Evolutionary conservation across 176 grass and related monocot species (phyloP).

Genomic region (Triticum urartu): DNA sequence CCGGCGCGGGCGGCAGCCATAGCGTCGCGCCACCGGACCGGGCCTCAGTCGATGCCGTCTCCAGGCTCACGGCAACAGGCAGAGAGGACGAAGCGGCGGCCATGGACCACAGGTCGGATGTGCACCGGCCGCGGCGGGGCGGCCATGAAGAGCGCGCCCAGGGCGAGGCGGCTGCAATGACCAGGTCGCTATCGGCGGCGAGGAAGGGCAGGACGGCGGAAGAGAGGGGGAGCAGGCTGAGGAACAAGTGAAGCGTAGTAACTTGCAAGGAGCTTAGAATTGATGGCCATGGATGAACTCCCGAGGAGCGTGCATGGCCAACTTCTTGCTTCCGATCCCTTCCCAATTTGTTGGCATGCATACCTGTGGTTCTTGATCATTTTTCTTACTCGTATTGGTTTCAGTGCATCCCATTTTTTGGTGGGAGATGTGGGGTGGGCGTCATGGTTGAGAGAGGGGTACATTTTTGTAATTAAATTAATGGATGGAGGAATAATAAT

Average conservation of each 20-base stretch:
- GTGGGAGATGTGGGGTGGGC: slow-evolving; percentile 33
- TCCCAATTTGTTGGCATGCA: slow-evolving; percentile 33
- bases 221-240: slow-evolving; percentile 44
- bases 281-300: neutral
- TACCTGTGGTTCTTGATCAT: slow-evolving; percentile 39
- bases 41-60: slow-evolving; percentile 2
- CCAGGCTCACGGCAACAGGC: slow-evolving; percentile 19
- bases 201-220: slow-evolving; percentile 47
- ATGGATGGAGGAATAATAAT: slow-evolving; percentile 32
- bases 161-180: slow-evolving; percentile 19
- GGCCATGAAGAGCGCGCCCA: slow-evolving; percentile 11
- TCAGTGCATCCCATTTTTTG: slow-evolving; percentile 33
- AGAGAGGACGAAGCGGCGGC: slow-evolving; percentile 21
- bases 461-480: slow-evolving; percentile 56
- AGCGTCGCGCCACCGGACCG: neutral
- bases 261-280: neutral
- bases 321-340: slow-evolving; percentile 3
- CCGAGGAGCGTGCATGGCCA: neutral
- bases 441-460: slow-evolving; percentile 10
- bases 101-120: slow-evolving; percentile 32
- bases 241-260: slow-evolving; percentile 29
- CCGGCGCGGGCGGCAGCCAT: slow-evolving; percentile 29
- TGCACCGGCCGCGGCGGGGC: slow-evolving; percentile 35
- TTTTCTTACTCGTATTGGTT: neutral
- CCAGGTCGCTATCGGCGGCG: slow-evolving; percentile 38